These are phyloP conservation scores for Phytophthora megakarya DNA, from an alignment of 352 stramenopile genomes.

Conservation along the genomic window DNA sequence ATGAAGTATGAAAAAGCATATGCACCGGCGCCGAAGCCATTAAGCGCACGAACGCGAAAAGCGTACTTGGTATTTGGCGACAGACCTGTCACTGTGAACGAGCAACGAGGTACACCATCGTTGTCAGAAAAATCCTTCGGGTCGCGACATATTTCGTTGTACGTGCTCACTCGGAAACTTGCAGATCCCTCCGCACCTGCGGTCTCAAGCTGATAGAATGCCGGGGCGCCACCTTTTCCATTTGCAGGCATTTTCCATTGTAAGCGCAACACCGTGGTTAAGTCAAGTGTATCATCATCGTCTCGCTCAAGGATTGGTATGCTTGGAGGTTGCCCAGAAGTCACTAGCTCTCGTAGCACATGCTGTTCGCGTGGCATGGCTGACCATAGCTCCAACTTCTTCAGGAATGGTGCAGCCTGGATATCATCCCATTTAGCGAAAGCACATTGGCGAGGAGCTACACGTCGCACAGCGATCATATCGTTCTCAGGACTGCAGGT, in stretches of 20 bases:
- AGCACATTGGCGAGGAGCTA: conserved; percentile 56
- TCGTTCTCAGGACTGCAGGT: conserved; percentile 66
- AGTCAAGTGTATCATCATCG: conserved; percentile 49
- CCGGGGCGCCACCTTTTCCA: conserved; percentile 64
- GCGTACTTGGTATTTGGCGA: conserved; percentile 89
- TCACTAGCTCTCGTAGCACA: conserved; percentile 70
- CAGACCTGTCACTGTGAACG: conserved; percentile 68
- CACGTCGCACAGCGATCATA: conserved; percentile 63
- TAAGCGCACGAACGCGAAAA: conserved; percentile 90
- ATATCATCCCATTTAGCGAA: conserved; percentile 72
- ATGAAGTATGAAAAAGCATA: conserved; percentile 90
- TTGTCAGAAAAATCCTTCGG: conserved; percentile 87
- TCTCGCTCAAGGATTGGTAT: conserved; percentile 59
- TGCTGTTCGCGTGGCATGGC: conserved; percentile 72
- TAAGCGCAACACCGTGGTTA: conserved; percentile 72
- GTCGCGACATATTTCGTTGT: conserved; percentile 87
- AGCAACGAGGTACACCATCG: conserved; percentile 73
- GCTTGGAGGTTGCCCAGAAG: conserved; percentile 61
- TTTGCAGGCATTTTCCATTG: conserved; percentile 67
- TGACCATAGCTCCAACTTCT: conserved; percentile 79
- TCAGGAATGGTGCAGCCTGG: conserved; percentile 53
- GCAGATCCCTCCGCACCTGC: conserved; percentile 72
- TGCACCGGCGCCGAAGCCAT: conserved; percentile 86
- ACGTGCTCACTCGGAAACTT: conserved; percentile 72
- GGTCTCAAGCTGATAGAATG: conserved; percentile 86